Evolutionary conservation across 176 grass and related monocot genomes (phyloP).

Genomic region (Coix lacrymajobi): DNA sequence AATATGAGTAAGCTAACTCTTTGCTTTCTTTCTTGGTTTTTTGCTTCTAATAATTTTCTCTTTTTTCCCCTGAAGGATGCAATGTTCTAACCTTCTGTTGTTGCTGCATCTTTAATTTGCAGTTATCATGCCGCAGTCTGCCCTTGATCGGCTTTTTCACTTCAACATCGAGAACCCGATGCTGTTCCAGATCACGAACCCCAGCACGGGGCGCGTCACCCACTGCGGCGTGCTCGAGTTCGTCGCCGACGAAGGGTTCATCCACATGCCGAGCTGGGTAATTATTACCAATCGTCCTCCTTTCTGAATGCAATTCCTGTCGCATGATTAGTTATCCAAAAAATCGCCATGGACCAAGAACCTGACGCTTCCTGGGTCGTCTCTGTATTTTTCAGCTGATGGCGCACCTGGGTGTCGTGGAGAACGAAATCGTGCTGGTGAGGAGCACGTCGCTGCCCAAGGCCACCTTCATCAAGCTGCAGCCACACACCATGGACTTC

Average conservation of each 20-base stretch:
- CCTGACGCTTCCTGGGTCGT: background rate
- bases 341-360: background rate
- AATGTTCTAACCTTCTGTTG: background rate
- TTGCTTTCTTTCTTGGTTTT: too few relatives aligned
- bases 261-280: conserved; percentile 71
- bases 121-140: conserved; percentile 76
- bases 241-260: conserved; percentile 68
- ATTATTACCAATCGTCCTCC: too few relatives aligned
- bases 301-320: background rate
- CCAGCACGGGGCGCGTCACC: conserved; percentile 19
- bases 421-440: conserved; percentile 49
- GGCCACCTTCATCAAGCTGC: conserved; percentile 71
- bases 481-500: conserved; percentile 63
- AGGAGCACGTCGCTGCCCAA: conserved; percentile 52
- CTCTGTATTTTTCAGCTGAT: conserved; percentile 36
- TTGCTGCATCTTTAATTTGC: background rate
- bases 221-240: conserved; percentile 73
- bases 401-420: conserved; percentile 45
- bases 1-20: background rate
- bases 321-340: background rate
- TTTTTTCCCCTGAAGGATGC: background rate
- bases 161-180: conserved; percentile 49
- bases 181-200: conserved; percentile 56
- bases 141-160: conserved; percentile 47
- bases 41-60: background rate